Conservation (phyloP, 2,329 filamentous ascomycete genomes). For the Furcasterigmium sp. region DNA sequence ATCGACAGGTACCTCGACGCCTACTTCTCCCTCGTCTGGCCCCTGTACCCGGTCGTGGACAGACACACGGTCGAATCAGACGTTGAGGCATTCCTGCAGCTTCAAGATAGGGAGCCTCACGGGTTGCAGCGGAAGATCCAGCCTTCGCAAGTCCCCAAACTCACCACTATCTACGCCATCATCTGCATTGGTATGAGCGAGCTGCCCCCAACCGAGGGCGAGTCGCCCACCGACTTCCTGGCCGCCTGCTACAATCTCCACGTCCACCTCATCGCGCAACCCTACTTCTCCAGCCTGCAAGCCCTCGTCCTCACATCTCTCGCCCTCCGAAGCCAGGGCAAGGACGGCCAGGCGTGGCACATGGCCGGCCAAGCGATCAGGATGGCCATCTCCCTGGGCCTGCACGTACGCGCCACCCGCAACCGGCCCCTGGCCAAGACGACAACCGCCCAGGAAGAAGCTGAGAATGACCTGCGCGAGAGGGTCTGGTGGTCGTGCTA, state of each 20-base stretch:
- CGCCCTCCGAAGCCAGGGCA: conserved; percentile 10
- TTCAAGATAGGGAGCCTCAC: conserved; percentile 1
- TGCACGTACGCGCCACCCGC: too few species aligned
- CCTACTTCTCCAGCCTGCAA: conserved; percentile 15
- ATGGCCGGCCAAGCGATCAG: conserved; percentile 16
- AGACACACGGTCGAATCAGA: conserved; percentile 8
- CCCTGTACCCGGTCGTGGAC: conserved; percentile 16
- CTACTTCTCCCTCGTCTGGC: conserved; percentile 15
- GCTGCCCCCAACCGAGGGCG: not conserved
- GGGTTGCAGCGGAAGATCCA: not conserved
- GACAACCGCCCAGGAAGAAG: too few species aligned
- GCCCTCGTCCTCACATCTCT: conserved; percentile 13
- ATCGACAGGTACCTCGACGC: conserved; percentile 8
- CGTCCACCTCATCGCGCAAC: conserved; percentile 12
- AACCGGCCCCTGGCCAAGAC: too few species aligned
- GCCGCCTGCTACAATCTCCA: conserved; percentile 13
- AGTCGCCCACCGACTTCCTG: conserved; percentile 8
- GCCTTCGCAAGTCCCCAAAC: conserved; percentile 2
- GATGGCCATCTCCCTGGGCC: conserved; percentile 18
- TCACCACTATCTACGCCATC: conserved; percentile 12
- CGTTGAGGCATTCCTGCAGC: conserved; percentile 3
- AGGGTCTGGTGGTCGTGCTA: conserved; percentile 50
- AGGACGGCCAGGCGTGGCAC: conserved; percentile 20
- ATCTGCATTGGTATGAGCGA: conserved; percentile 15
- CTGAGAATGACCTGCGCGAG: conserved; percentile 31